Evolutionary conservation across 1,139 yeast genomes (phyloP), one percentile per base, ranked within the genome.

Genomic region (Kodamaea arcana): DNA sequence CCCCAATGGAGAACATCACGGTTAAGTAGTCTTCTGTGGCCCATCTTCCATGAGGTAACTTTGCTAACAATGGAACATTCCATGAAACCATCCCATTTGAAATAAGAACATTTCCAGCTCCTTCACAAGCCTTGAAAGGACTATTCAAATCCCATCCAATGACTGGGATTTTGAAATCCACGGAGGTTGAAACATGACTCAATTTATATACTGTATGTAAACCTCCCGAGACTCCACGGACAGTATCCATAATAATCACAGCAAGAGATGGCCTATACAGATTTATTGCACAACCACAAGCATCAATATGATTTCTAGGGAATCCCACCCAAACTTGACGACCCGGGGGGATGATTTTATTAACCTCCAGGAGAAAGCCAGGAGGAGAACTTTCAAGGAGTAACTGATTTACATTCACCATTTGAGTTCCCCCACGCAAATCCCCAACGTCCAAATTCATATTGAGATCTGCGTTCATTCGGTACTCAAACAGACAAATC

Each of bases 1-100:
- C 73, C 4, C 65, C 51, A 14, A 62, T 52, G 2, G 69, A 61
- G n/a, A 59, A 46, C 15, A 65, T 41, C 25, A 68, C 37, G 1
- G 67, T 56, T 39, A 65, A 27, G 27, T 52, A 46, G 46, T 66
- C 72, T 3, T 50, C 54, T 8, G 46, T 43, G 5, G 27, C 29
- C 49, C 52, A 51, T 9, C 22, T 18, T 5, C 42, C 45, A 12
- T 36, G 33, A 3, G 24, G 15, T 6, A 45, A 41, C 10, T 36
- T 37, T n/a, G 31, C 30, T 16, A 53, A 27, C 5, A 35, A 32
- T 16, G 33, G 38, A n/a, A 43, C 46, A 11, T 38, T 46, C 62
- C 61, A 57, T 15, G 40, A 38, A 4, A 56, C 47, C 6, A 58
- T 47, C 4, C 60, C 60, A 33, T 56, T 58, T 3, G 63, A 60